Base-by-base conservation (phyloP, 768 basidiomycete species). In the Leucocoprinus sp. region DNA sequence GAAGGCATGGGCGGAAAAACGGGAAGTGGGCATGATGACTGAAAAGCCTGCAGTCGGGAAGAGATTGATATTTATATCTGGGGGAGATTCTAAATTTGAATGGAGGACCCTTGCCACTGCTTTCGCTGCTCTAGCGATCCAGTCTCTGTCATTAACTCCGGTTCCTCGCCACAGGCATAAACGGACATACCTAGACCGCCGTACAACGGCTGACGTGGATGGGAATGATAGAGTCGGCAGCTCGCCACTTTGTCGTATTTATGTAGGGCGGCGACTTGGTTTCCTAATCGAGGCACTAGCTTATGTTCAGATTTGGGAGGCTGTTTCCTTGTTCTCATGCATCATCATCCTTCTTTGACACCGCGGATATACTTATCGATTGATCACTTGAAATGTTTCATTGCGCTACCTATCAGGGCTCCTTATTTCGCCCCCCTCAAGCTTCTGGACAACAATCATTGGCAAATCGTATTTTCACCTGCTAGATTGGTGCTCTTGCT, bases 221-320 rank as follows among this genome's bases (percentile, higher is more conserved):
- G 12, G 39, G 39, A 31, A 18, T 45, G 21, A 29, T 29, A 27
- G 26, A 22, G 33, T 19, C 24, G 7, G 3, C 15, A 14, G 5
- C 17, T 9, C 26, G 37, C 14, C 28, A 21, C 39, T 41, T 42
- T 42, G 38, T 48, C 26, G 27, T 24, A 41, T 48, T 41, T 48
- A 48, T 41, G 39, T 15, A 18, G 46, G 31, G 26, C 11, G 14
- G 15, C 2, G 39, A n/a, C 33, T 19, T n/a, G 26, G 39, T 18
- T 48, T 41, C 46, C 39, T 21, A 18, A 39, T 42, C n/a, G 15
- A 23, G 15, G 39, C 4, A 21, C 39, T 48, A 18, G 39, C 15
- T 48, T 48, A 34, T 48, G 46, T 35, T 28, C 40, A 9, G 9
- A 48, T 36, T 21, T 36, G 46, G 46, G 11, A 42, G 17, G 33